Percentiles rank a stretch among this genome's conserved stretches.
phyloP scores from a whole-genome alignment of 225 moss, liverwort and hornwort species.

The Rhytidiadelphus loreus region DNA sequence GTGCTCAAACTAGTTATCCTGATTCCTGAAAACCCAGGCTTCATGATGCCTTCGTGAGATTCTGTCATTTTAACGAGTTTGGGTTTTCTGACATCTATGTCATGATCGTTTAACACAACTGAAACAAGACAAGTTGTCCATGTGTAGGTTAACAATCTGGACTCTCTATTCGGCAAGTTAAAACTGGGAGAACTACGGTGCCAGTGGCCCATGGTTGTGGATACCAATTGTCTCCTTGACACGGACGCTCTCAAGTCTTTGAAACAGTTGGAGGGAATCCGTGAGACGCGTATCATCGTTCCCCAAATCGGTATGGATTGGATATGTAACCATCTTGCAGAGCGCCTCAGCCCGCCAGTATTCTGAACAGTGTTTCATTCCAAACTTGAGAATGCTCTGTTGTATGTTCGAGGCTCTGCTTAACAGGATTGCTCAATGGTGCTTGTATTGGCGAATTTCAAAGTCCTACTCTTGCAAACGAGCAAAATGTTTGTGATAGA shows the following conservation, averaged over 20 bases:
- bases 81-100: not conserved
- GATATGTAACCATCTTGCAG: not conserved
- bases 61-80: not conserved
- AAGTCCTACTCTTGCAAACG: not conserved
- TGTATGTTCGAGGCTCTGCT: not conserved
- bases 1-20: not conserved
- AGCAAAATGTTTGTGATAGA: not conserved
- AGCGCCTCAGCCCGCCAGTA: not conserved
- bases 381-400: not conserved
- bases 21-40: not conserved
- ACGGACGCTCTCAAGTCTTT: conserved; percentile 52
- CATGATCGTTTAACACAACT: not conserved
- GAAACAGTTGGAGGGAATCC: conserved; percentile 68
- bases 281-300: conserved; percentile 58
- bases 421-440: not conserved
- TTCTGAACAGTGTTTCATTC: not conserved
- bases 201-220: conserved; percentile 68
- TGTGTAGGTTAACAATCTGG: conserved; percentile 39
- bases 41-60: not conserved
- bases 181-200: conserved; percentile 37
- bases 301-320: conserved; percentile 55
- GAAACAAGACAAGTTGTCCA: not conserved
- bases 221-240: conserved; percentile 71
- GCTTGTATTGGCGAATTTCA: not conserved
- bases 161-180: conserved; percentile 41